Percentiles rank a stretch among this genome's conserved stretches.
Evolutionary conservation across 2,329 filamentous ascomycete genomes (phyloP).

Genomic region (Penicillium sp.): DNA sequence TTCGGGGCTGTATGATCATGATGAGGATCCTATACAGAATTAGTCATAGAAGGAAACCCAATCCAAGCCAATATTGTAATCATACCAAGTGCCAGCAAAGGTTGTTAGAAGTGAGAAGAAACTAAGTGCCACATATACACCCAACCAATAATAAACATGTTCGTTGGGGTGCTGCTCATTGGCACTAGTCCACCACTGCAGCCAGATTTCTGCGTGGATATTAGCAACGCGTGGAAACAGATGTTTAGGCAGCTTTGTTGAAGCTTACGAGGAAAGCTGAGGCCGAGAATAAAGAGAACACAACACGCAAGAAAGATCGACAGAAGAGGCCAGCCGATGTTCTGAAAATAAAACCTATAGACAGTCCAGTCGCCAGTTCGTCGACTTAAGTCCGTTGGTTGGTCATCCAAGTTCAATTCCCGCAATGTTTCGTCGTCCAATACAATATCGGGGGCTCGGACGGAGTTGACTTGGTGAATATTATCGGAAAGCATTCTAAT

Average conservation of each 20-base stretch:
- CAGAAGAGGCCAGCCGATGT: conserved; percentile 20
- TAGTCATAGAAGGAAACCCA: not conserved
- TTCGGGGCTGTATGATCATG: conserved; percentile 18
- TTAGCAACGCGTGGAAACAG: not conserved
- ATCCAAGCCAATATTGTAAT: not conserved
- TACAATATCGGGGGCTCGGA: conserved; percentile 6
- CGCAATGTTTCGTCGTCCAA: conserved; percentile 18
- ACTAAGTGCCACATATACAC: conserved; percentile 20
- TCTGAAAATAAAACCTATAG: conserved; percentile 25
- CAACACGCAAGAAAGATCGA: conserved; percentile 10
- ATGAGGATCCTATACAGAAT: conserved; percentile 9
- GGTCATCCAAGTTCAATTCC: conserved; percentile 16
- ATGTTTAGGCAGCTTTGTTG: not conserved
- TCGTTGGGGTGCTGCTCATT: conserved; percentile 18
- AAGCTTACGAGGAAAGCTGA: conserved; percentile 21
- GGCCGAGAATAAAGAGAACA: conserved; percentile 19
- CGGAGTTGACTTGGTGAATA: not conserved
- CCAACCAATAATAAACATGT: conserved; percentile 18
- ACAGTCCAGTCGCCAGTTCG: conserved; percentile 29
- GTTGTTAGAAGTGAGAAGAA: conserved; percentile 12
- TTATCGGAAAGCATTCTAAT: conserved; percentile 2
- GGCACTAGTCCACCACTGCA: conserved; percentile 20
- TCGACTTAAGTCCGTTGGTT: conserved; percentile 14
- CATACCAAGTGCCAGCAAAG: conserved; percentile 12
- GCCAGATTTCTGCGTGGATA: conserved; percentile 17